Evolutionary conservation across 2,329 filamentous ascomycete genomes (phyloP), one percentile per base, ranked within the genome.

Genomic region (Grosmannia clavigera): DNA sequence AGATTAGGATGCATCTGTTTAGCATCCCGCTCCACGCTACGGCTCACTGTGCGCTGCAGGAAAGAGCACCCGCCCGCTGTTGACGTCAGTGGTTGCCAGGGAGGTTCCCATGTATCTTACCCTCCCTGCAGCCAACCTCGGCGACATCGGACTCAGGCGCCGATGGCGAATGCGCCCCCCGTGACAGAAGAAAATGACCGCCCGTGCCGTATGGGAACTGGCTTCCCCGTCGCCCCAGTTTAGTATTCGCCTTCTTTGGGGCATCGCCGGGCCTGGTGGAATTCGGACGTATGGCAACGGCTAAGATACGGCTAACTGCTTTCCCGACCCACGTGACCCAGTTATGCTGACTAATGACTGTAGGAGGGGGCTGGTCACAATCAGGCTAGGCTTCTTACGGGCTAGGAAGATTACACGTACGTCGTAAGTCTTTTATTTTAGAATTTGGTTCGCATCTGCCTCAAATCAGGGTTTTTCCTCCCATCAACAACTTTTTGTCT

Each of bases 261-360:
- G n/a, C 35, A 43, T 56, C 38, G 38, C 27, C 55, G 55, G 14
- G 29, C 27, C 27, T 33, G 25, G 29, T 25, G 40, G 55, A 35
- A 25, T 46, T 27, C 57, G 57, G 57, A 46, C 57, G n/a, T 53
- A 58, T 54, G 57, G 57, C 50, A 43, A 50, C 57, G 57, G 57
- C 35, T 58, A 58, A 31, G 29, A 22, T 19, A 29, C 57, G 50
- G 57, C n/a, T 58, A 58, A 51, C 7, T 9, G n/a, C 5, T 16
- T 31, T 9, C 19, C 10, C 3, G 9, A 4, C 11, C 16, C 55
- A 57, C 55, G 55, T 57, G 55, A 57, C 31, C 29, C 22, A 7
- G 27, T 22, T 19, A 52, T 31, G 11, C 6, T 19, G 31, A 55
- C 19, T 10, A 25, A 35, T 22, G 25, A 5, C 10, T 1, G 25